Evolutionary conservation across 73 alveolate species (phyloP).

Genomic region (Tetrahymena borealis): DNA sequence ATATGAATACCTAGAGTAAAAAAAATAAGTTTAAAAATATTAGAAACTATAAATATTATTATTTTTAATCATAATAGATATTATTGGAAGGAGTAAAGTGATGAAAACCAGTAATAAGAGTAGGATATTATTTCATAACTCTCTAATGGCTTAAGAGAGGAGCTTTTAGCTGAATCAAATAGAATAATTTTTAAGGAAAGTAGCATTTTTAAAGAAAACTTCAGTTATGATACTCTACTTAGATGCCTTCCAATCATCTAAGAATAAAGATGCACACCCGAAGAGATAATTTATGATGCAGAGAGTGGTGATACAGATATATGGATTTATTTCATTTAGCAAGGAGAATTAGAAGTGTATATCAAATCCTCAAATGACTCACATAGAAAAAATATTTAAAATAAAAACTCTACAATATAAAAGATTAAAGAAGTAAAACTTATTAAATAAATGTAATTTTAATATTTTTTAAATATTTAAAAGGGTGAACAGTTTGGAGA

Average conservation of each 20-base stretch:
- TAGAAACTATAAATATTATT: too few relatives aligned
- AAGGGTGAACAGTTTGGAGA: background rate
- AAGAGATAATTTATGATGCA: background rate
- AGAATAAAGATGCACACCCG: background rate
- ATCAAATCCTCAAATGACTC: background rate
- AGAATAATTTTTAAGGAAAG: background rate
- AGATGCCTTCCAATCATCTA: background rate
- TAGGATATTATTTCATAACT: conserved; percentile 13
- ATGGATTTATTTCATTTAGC: background rate
- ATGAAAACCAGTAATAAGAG: conserved; percentile 4
- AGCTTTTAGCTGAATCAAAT: conserved; percentile 12
- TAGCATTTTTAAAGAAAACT: background rate
- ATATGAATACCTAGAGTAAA: conserved; percentile 10
- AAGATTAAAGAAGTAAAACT: background rate
- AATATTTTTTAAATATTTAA: background rate
- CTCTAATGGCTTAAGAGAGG: conserved; percentile 15
- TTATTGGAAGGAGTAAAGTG: conserved; percentile 16
- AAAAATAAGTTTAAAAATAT: too few relatives aligned
- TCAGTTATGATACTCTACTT: background rate
- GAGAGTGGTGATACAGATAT: background rate
- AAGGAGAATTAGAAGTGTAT: background rate
- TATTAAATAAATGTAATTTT: background rate
- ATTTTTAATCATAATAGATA: background rate
- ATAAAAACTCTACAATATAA: background rate
- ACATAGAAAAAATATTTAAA: background rate